Conservation (phyloP, 345 rosid genomes). For the Zanthoxylum bungeanum region DNA sequence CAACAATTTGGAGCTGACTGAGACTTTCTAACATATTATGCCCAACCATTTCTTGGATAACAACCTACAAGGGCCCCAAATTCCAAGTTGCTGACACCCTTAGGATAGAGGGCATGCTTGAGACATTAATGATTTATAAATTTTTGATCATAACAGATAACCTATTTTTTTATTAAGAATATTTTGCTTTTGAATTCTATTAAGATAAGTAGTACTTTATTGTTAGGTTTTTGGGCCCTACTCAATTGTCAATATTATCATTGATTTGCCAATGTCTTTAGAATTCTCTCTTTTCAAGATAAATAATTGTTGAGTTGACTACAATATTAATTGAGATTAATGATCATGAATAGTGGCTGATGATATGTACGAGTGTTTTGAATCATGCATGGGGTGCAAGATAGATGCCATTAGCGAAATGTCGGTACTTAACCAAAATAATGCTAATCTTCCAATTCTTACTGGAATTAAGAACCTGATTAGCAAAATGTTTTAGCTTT, state of each 20-base stretch:
- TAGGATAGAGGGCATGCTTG: background rate
- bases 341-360: background rate
- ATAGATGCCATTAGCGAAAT: background rate
- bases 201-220: background rate
- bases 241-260: background rate
- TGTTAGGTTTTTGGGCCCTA: background rate
- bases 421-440: background rate
- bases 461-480: background rate
- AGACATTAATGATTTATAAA: background rate
- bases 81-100: background rate
- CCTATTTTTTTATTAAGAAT: background rate
- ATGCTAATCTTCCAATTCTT: background rate
- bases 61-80: background rate
- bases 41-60: background rate
- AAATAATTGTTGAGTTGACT: background rate
- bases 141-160: slow-evolving; percentile 2
- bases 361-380: background rate
- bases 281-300: background rate
- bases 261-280: background rate
- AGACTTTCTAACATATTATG: background rate
- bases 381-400: background rate
- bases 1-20: background rate
- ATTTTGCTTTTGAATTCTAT: background rate
- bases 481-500: background rate
- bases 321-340: background rate